A percentile compares a stretch with the other conserved stretches of the same genome.
These are phyloP conservation scores for Apiotrichum siamense DNA, from an alignment of 1,284 basidiomycete genomes.

Conservation along the genomic window DNA sequence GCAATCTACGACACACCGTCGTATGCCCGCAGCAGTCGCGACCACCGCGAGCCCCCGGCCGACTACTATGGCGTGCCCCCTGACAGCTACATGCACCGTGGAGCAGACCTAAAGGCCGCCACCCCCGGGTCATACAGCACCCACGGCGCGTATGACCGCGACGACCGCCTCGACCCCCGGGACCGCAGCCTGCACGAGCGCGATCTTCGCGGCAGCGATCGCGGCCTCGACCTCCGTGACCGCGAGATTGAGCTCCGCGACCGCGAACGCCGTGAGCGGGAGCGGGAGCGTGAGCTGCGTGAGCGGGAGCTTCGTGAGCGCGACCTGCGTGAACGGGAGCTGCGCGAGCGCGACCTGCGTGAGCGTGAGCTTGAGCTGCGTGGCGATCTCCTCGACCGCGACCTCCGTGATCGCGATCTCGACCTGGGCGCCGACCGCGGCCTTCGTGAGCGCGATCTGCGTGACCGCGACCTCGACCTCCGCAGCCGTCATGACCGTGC, in stretches of 20 bases:
- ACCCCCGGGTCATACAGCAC: background rate
- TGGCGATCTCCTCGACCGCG: background rate
- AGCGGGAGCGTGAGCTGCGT: background rate
- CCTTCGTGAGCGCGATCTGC: background rate
- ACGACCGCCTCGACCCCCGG: background rate
- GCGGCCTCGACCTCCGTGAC: background rate
- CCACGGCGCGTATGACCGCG: background rate
- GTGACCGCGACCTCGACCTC: background rate
- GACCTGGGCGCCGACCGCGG: background rate
- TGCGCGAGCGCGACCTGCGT: background rate
- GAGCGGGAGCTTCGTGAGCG: background rate
- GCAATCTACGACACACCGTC: constrained; percentile 4
- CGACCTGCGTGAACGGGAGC: background rate
- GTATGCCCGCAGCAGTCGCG: background rate
- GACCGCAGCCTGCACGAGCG: background rate
- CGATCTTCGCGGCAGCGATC: background rate
- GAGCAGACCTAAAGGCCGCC: background rate
- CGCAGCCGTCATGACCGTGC: background rate
- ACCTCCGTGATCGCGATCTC: background rate
- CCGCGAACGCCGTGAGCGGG: background rate
- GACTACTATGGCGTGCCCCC: constrained; percentile 14
- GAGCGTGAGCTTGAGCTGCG: background rate
- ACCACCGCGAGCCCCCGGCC: constrained; percentile 1
- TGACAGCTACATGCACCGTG: constrained; percentile 17
- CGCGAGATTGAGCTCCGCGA: background rate